A percentile compares a stretch with the other conserved stretches of the same genome.
Conservation (phyloP, 2,329 filamentous ascomycete genomes). For the Sporothrix euskadiensis region DNA sequence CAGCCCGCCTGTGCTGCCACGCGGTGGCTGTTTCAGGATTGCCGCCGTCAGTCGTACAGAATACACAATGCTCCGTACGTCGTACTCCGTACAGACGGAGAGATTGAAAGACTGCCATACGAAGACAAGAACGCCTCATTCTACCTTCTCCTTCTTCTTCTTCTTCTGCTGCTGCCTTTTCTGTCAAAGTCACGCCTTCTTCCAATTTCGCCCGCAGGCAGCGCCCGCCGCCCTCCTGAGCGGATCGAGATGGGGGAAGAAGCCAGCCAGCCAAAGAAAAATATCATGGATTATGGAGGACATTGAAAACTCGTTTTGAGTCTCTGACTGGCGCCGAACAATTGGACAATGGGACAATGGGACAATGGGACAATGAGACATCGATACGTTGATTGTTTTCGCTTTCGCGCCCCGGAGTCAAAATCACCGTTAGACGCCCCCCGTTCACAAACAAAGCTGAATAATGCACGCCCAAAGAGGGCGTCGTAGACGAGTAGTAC, state of each 20-base stretch:
- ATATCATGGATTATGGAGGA: not conserved
- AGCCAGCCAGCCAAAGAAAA: too few relatives aligned
- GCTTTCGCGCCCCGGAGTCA: not conserved
- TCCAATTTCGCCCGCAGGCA: not conserved
- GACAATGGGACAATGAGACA: not conserved
- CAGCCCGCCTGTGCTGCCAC: conserved; percentile 10
- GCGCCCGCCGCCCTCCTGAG: not conserved
- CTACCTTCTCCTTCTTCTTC: too few relatives aligned
- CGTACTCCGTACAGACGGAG: not conserved
- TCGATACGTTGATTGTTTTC: not conserved
- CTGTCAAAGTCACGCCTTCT: not conserved
- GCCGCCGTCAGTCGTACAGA: conserved; percentile 8
- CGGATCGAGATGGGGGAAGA: conserved; percentile 8
- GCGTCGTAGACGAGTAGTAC: too few relatives aligned
- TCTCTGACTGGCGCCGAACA: not conserved
- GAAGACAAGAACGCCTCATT: not conserved
- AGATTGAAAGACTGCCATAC: not conserved
- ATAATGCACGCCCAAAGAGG: not conserved
- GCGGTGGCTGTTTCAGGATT: conserved; percentile 19
- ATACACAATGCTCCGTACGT: too few relatives aligned
- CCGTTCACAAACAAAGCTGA: not conserved
- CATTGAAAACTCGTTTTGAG: too few relatives aligned
- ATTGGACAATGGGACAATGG: not conserved
- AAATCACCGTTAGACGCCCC: not conserved
- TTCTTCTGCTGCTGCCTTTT: too few relatives aligned